Conservation (phyloP, 106 monocot genomes). For the Dendrobium catenatum region DNA sequence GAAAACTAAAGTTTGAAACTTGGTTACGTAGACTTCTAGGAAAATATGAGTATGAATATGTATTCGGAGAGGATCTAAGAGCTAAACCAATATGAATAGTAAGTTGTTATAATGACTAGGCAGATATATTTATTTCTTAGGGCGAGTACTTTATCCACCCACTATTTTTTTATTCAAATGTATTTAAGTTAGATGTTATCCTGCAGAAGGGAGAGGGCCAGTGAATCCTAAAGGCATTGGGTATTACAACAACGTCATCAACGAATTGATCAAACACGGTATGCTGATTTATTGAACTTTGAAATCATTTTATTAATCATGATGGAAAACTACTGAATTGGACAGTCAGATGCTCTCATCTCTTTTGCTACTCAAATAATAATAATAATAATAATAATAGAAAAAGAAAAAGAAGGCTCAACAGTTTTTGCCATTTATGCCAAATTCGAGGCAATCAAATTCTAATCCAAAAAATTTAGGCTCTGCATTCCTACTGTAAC, state of each 20-base stretch:
- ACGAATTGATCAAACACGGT: slow-evolving; percentile 53
- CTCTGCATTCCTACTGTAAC: background rate
- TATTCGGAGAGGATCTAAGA: background rate
- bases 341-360: background rate
- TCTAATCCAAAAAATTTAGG: background rate
- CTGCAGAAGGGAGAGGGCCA: slow-evolving; percentile 54
- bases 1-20: background rate
- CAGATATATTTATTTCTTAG: background rate
- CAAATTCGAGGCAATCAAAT: background rate
- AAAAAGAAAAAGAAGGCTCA: background rate
- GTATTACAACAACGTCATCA: slow-evolving; percentile 62
- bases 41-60: background rate
- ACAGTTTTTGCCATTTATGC: background rate
- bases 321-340: slow-evolving; percentile 4
- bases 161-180: background rate
- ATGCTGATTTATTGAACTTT: background rate
- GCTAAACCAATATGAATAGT: background rate
- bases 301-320: background rate
- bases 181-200: slow-evolving; percentile 2
- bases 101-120: background rate
- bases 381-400: no score
- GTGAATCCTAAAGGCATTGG: slow-evolving; percentile 58
- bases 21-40: background rate
- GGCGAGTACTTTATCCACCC: background rate
- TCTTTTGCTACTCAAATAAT: background rate